These are phyloP conservation scores for Calvatia gigantea DNA, from an alignment of 768 basidiomycete species.

Conservation along the genomic window DNA sequence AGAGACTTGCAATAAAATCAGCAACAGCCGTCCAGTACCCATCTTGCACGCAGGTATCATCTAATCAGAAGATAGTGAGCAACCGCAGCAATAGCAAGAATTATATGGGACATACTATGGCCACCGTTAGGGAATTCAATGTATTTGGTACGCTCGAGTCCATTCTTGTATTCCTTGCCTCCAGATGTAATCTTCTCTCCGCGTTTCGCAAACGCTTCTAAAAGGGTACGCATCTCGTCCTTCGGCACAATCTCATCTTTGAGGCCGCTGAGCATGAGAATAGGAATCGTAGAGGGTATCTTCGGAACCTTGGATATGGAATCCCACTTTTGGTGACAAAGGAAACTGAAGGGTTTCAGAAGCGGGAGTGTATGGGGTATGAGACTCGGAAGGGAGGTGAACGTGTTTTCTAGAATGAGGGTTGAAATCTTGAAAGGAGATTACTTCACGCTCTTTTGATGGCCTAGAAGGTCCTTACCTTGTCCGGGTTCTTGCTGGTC, in stretches of 20 bases:
- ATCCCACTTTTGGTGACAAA: conserved; percentile 89
- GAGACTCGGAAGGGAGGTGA: conserved; percentile 77
- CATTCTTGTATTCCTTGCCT: conserved; percentile 40
- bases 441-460: not conserved
- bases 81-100: not conserved
- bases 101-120: conserved; percentile 43
- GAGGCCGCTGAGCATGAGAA: conserved; percentile 78
- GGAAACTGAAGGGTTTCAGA: conserved; percentile 68
- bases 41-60: conserved; percentile 52
- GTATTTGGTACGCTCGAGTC: conserved; percentile 51
- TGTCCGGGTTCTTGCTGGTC: conserved; percentile 69
- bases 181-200: conserved; percentile 40
- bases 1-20: conserved; percentile 39
- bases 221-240: conserved; percentile 72
- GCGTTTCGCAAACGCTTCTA: conserved; percentile 57
- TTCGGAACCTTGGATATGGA: conserved; percentile 61
- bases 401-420: conserved; percentile 91
- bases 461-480: conserved; percentile 36
- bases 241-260: conserved; percentile 73
- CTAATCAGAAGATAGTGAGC: conserved; percentile 24
- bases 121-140: conserved; percentile 51
- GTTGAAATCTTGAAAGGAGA: conserved; percentile 53
- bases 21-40: conserved; percentile 53
- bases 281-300: conserved; percentile 64
- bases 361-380: conserved; percentile 79